Percentiles rank a stretch among this genome's conserved stretches.
These are phyloP conservation scores for Solanum pinnatisectum DNA, from an alignment of 257 asterid genomes.

Conservation along the genomic window DNA sequence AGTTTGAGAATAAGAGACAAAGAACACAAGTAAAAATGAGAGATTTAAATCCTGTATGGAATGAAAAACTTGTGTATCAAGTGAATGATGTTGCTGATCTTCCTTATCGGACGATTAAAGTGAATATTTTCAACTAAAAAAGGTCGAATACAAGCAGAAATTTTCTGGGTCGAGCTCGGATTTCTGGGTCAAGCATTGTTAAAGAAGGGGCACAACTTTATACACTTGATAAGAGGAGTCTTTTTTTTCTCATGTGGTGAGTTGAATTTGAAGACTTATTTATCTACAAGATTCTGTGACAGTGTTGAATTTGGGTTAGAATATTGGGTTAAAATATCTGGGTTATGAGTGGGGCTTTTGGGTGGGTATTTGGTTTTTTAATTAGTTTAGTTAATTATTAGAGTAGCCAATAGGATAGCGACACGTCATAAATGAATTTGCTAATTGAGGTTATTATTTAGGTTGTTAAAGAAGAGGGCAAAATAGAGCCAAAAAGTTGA, in stretches of 20 bases:
- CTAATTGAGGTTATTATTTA: no score
- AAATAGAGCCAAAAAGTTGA: no score
- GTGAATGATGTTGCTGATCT: constrained; percentile 63
- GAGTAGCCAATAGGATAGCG: no score
- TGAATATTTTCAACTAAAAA: constrained; percentile 67
- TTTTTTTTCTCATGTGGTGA: constrained; percentile 79
- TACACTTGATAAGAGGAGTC: constrained; percentile 60
- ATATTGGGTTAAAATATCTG: no score
- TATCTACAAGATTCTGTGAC: constrained; percentile 20
- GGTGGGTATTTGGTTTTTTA: no score
- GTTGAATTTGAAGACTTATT: constrained; percentile 51
- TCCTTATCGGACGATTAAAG: constrained; percentile 69
- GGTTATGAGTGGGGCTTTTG: no score
- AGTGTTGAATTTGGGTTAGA: no score
- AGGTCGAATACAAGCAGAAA: constrained; percentile 55
- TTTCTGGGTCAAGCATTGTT: constrained; percentile 50
- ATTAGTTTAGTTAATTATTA: no score
- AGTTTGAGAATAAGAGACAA: constrained; percentile 57
- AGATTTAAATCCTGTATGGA: constrained; percentile 73
- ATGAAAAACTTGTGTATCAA: constrained; percentile 65
- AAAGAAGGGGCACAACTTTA: constrained; percentile 43
- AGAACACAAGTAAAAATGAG: constrained; percentile 55
- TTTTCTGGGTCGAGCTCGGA: neutral
- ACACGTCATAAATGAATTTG: no score
- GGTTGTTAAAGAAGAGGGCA: no score